Percentiles rank a stretch among this genome's conserved stretches.
phyloP scores from a whole-genome alignment of 2,329 filamentous ascomycete species.

The Fusarium sp. region DNA sequence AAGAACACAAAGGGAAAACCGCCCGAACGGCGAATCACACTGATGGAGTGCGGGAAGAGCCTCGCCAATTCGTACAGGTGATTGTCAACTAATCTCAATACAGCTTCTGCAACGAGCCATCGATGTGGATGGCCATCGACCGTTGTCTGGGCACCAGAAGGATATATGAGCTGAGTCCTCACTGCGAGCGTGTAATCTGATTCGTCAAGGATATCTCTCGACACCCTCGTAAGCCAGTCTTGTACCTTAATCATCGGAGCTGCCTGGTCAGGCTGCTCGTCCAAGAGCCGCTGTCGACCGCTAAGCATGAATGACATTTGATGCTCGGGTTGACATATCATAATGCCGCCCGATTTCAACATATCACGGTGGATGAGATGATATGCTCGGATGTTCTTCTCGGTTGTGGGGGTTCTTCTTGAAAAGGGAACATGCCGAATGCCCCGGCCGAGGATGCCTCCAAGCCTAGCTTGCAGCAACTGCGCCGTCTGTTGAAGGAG shows the following conservation, averaged over 20 bases:
- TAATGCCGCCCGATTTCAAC: constrained; percentile 58
- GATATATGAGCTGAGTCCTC: constrained; percentile 69
- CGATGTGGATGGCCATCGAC: constrained; percentile 66
- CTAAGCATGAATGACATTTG: constrained; percentile 73
- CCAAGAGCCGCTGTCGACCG: constrained; percentile 66
- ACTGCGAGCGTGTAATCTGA: constrained; percentile 67
- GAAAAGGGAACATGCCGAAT: constrained; percentile 69
- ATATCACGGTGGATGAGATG: constrained; percentile 53
- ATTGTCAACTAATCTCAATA: constrained; percentile 56
- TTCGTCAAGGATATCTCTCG: constrained; percentile 74
- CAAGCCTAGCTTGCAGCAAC: constrained; percentile 64
- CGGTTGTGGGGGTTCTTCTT: constrained; percentile 52
- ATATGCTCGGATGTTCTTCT: constrained; percentile 49
- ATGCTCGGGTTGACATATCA: constrained; percentile 72
- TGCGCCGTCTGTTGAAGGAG: constrained; percentile 68
- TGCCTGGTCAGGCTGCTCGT: constrained; percentile 58
- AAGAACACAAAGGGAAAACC: constrained; percentile 64
- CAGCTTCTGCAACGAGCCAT: constrained; percentile 58
- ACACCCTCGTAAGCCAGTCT: constrained; percentile 59
- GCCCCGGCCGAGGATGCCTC: constrained; percentile 63
- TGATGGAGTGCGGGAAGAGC: constrained; percentile 47
- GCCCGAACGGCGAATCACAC: constrained; percentile 50
- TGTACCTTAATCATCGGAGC: constrained; percentile 63
- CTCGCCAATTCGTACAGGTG: constrained; percentile 52
- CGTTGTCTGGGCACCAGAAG: constrained; percentile 60